These are phyloP conservation scores for Benincasa hispida DNA, from an alignment of 306 rosid genomes.

Conservation along the genomic window DNA sequence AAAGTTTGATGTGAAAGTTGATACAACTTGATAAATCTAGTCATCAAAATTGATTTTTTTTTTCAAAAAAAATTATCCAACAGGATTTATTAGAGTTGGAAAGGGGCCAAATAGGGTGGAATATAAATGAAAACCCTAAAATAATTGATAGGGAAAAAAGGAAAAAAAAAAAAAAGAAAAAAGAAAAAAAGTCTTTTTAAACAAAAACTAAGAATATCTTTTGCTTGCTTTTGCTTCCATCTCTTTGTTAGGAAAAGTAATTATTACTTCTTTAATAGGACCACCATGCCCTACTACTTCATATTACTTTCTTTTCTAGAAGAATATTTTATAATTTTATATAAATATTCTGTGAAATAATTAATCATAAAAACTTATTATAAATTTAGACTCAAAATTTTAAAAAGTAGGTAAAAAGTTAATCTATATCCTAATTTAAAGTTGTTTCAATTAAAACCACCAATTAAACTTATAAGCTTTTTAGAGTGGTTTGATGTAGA, in stretches of 20 bases:
- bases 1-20: too few relatives aligned
- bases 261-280: not conserved
- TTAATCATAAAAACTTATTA: too few relatives aligned
- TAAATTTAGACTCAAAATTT: too few relatives aligned
- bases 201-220: not conserved
- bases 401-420: too few relatives aligned
- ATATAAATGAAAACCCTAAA: not conserved
- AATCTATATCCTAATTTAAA: too few relatives aligned
- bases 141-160: not conserved
- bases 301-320: not conserved
- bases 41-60: too few relatives aligned
- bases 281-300: not conserved
- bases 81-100: not conserved
- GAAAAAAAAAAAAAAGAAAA: not conserved
- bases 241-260: not conserved
- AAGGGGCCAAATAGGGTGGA: not conserved
- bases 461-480: too few relatives aligned
- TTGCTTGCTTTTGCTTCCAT: constrained; percentile 1
- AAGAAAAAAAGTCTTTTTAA: not conserved
- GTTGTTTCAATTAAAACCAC: too few relatives aligned
- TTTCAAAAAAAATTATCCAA: not conserved
- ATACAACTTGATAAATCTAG: too few relatives aligned
- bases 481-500: too few relatives aligned
- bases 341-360: too few relatives aligned
- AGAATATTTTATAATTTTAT: not conserved